A percentile compares a stretch with the other conserved stretches of the same genome.
Conservation (phyloP, 768 basidiomycete genomes). For the Tricholoma flavovirens region DNA sequence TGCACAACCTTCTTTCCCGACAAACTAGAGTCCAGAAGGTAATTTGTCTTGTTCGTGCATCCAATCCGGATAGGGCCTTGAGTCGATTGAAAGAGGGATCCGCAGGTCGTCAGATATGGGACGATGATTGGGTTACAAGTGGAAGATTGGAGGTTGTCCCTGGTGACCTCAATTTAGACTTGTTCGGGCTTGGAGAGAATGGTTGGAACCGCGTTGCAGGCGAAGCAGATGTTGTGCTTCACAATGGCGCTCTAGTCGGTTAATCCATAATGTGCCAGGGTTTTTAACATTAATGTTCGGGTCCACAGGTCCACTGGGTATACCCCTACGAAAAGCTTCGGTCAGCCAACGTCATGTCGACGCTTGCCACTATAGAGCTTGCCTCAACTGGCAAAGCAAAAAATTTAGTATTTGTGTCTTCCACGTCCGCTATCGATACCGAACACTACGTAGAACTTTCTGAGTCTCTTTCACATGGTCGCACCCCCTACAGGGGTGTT, state of each 20-base stretch:
- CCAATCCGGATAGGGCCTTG: constrained; percentile 54
- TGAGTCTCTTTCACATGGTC: constrained; percentile 49
- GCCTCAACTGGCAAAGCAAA: constrained; percentile 74
- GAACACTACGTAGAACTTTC: constrained; percentile 86
- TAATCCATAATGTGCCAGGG: neutral
- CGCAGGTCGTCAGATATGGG: constrained; percentile 81
- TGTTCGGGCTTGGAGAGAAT: constrained; percentile 63
- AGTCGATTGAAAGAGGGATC: constrained; percentile 66
- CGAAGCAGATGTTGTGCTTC: constrained; percentile 80
- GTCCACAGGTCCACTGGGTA: constrained; percentile 89
- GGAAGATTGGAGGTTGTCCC: constrained; percentile 71
- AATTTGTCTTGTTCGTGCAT: constrained; percentile 84
- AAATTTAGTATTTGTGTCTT: constrained; percentile 84
- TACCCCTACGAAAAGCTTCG: constrained; percentile 95
- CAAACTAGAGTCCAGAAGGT: constrained; percentile 70
- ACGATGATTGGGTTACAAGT: constrained; percentile 69
- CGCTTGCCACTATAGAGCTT: constrained; percentile 76
- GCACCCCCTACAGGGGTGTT: constrained; percentile 53
- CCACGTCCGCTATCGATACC: constrained; percentile 92
- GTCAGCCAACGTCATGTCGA: constrained; percentile 87
- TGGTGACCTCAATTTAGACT: constrained; percentile 75
- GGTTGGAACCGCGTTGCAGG: constrained; percentile 62
- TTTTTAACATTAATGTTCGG: neutral
- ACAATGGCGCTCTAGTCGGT: constrained; percentile 94
- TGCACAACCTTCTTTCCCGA: constrained; percentile 70